Evolutionary conservation across 2,329 filamentous ascomycete species (phyloP).

Genomic region (Aureobasidium sp.): DNA sequence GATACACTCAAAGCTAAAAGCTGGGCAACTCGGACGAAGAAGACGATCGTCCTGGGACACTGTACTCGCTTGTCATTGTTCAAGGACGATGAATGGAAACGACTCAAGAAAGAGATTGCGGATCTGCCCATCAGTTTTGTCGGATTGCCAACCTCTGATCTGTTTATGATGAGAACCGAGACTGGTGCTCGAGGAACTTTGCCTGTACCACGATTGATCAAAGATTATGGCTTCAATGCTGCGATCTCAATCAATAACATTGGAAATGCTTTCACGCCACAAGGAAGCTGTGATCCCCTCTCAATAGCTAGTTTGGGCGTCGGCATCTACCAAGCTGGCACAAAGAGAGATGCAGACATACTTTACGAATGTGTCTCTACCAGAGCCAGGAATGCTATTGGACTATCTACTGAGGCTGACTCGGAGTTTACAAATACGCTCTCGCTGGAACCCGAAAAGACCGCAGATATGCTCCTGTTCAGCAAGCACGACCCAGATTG

Average conservation of each 20-base stretch:
- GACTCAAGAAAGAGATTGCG: constrained; percentile 43
- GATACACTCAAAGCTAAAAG: constrained; percentile 40
- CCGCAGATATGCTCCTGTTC: constrained; percentile 40
- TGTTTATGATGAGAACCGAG: constrained; percentile 61
- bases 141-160: constrained; percentile 62
- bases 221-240: constrained; percentile 50
- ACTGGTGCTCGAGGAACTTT: constrained; percentile 51
- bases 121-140: constrained; percentile 58
- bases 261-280: constrained; percentile 67
- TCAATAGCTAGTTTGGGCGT: constrained; percentile 56
- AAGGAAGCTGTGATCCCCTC: constrained; percentile 60
- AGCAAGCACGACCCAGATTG: constrained; percentile 31
- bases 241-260: constrained; percentile 65
- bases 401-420: constrained; percentile 33
- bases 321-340: constrained; percentile 62
- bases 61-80: constrained; percentile 61
- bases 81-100: constrained; percentile 41
- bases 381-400: constrained; percentile 28
- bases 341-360: constrained; percentile 49
- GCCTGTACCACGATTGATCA: constrained; percentile 54
- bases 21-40: constrained; percentile 44
- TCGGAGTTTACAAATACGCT: constrained; percentile 40
- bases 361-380: constrained; percentile 46
- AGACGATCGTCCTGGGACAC: constrained; percentile 57
- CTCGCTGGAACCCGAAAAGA: constrained; percentile 28